These are phyloP conservation scores for Medicago arabica DNA, from an alignment of 306 rosid genomes.

Conservation along the genomic window DNA sequence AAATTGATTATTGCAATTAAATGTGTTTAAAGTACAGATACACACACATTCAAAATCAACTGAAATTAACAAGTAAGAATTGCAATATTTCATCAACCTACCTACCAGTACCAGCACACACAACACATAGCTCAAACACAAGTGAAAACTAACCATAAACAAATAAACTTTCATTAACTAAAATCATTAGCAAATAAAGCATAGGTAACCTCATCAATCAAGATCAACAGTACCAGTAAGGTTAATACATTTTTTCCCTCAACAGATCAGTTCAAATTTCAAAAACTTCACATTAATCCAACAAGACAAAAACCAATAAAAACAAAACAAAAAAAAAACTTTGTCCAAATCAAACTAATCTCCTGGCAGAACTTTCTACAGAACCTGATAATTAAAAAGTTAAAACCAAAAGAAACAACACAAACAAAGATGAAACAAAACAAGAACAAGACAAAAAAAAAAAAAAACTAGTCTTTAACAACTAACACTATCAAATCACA, in stretches of 20 bases:
- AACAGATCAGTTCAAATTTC: slow-evolving; percentile 49
- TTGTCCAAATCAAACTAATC: slow-evolving; percentile 27
- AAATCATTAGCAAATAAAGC: no score
- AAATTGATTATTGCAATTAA: background rate
- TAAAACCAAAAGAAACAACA: slow-evolving; percentile 13
- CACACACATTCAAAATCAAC: background rate
- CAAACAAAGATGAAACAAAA: no score
- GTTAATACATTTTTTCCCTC: slow-evolving; percentile 18
- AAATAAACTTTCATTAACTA: no score
- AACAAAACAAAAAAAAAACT: slow-evolving; percentile 12
- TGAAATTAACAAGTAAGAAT: slow-evolving; percentile 22
- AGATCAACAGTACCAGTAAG: background rate
- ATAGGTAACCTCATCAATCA: no score
- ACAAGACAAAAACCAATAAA: slow-evolving; percentile 9
- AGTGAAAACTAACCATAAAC: slow-evolving; percentile 11
- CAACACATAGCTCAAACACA: slow-evolving; percentile 31
- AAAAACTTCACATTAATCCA: slow-evolving; percentile 29
- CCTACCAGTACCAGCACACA: slow-evolving; percentile 29
- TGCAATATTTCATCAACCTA: slow-evolving; percentile 32
- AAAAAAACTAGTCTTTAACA: slow-evolving; percentile 6
- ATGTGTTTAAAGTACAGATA: background rate
- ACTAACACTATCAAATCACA: slow-evolving; percentile 28
- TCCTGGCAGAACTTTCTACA: background rate
- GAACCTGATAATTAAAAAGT: slow-evolving; percentile 9
- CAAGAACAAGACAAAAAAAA: slow-evolving; percentile 23